Conservation (phyloP, 306 rosid genomes). For the Psophocarpus tetragonolobus region DNA sequence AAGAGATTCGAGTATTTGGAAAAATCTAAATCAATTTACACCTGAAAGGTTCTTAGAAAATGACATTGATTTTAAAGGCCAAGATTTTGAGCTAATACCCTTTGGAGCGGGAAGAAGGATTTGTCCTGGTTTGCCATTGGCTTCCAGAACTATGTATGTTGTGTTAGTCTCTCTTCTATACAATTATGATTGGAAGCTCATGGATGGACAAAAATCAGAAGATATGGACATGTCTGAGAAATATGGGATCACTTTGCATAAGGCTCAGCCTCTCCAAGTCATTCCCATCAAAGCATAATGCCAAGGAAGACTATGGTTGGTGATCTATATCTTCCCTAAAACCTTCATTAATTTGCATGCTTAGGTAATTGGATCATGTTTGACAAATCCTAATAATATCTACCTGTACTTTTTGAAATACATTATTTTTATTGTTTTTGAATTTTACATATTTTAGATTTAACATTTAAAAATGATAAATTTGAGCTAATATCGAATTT, state of each 20-base stretch:
- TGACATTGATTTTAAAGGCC: conserved; percentile 35
- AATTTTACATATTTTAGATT: no score
- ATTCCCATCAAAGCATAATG: no score
- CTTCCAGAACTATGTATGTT: not conserved
- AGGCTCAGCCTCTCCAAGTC: not conserved
- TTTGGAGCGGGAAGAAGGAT: conserved; percentile 42
- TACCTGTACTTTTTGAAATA: no score
- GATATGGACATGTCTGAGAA: conserved; percentile 7
- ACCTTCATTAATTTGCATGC: no score
- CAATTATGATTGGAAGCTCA: conserved; percentile 18
- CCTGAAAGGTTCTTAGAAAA: conserved; percentile 37
- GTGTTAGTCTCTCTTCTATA: conserved; percentile 19
- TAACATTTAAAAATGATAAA: no score
- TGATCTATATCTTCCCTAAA: no score
- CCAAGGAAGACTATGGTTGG: no score
- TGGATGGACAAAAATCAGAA: not conserved
- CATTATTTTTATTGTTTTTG: no score
- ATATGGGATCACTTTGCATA: not conserved
- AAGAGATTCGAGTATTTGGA: conserved; percentile 30
- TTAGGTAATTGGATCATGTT: no score
- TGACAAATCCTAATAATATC: no score
- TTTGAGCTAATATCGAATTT: no score
- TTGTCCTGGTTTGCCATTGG: conserved; percentile 24
- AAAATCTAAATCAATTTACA: conserved; percentile 14
- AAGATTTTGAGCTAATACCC: conserved; percentile 29